phyloP scores from a whole-genome alignment of 2,329 filamentous ascomycete species.

The Apiospora malaysiana region DNA sequence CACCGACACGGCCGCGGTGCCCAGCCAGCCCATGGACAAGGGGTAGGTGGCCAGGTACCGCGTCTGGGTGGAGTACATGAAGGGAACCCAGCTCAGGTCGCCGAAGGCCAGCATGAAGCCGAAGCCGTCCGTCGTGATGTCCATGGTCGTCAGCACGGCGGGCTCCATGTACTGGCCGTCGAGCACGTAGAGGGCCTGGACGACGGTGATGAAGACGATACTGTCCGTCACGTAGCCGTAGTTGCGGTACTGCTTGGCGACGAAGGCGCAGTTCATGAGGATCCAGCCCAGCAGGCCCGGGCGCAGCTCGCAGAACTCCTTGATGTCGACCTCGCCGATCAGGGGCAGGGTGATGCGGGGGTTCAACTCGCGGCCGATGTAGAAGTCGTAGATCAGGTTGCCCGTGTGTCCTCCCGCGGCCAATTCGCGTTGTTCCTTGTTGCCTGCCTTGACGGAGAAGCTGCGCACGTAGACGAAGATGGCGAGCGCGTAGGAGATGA shows the following conservation, averaged over 20 bases:
- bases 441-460: slow-evolving; percentile 80
- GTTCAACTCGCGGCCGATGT: slow-evolving; percentile 94
- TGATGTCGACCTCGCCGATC: slow-evolving; percentile 87
- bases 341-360: slow-evolving; percentile 80
- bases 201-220: slow-evolving; percentile 77
- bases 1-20: slow-evolving; percentile 67
- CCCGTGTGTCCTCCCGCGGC: slow-evolving; percentile 82
- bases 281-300: slow-evolving; percentile 91
- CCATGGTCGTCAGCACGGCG: slow-evolving; percentile 90
- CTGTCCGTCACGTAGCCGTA: slow-evolving; percentile 86
- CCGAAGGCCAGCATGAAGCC: slow-evolving; percentile 95
- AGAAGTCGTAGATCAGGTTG: slow-evolving; percentile 93
- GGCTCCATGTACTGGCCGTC: slow-evolving; percentile 89
- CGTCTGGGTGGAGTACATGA: slow-evolving; percentile 83
- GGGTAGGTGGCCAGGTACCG: slow-evolving; percentile 87
- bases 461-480: slow-evolving; percentile 82
- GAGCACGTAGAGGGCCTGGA: slow-evolving; percentile 83
- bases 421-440: slow-evolving; percentile 75
- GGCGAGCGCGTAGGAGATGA: slow-evolving; percentile 76
- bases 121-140: slow-evolving; percentile 91
- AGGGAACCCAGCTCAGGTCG: slow-evolving; percentile 91
- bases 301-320: slow-evolving; percentile 87
- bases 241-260: slow-evolving; percentile 85
- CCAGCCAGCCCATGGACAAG: slow-evolving; percentile 73
- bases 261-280: slow-evolving; percentile 81